These are phyloP conservation scores for Gremmenia infestans DNA, from an alignment of 2,329 filamentous ascomycete species.

Conservation along the genomic window DNA sequence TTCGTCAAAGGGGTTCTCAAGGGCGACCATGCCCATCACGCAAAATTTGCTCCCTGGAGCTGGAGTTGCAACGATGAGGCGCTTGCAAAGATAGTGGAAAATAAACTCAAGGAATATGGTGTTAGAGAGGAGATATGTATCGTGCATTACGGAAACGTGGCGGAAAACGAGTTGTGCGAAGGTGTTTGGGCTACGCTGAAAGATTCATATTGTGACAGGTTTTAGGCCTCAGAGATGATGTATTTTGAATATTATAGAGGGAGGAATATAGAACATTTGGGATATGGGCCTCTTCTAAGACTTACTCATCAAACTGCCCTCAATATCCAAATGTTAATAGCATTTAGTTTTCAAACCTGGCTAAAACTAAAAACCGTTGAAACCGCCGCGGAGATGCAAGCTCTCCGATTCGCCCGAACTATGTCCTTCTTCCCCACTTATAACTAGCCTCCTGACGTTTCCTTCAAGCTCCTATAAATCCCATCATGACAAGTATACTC, in stretches of 20 bases:
- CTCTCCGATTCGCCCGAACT: background rate
- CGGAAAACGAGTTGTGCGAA: background rate
- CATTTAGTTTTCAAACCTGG: too few relatives aligned
- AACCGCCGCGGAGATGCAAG: background rate
- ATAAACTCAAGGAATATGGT: background rate
- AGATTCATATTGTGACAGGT: too few relatives aligned
- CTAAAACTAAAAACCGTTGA: too few relatives aligned
- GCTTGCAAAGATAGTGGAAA: background rate
- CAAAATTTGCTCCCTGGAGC: conserved; percentile 2
- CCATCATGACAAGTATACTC: background rate
- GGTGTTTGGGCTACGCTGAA: background rate
- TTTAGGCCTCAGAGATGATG: too few relatives aligned
- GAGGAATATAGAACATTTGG: too few relatives aligned
- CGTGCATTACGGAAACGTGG: background rate
- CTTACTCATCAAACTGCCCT: too few relatives aligned
- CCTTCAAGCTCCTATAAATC: background rate
- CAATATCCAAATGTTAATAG: too few relatives aligned
- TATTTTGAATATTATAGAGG: too few relatives aligned
- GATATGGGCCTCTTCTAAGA: too few relatives aligned
- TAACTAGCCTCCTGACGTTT: background rate
- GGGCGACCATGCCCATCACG: background rate
- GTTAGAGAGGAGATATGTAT: background rate
- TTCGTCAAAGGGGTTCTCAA: background rate
- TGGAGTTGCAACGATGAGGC: background rate
- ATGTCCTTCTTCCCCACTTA: background rate